phyloP scores from a whole-genome alignment of 2,329 filamentous ascomycete species.

The Dactylellina drechsleri region DNA sequence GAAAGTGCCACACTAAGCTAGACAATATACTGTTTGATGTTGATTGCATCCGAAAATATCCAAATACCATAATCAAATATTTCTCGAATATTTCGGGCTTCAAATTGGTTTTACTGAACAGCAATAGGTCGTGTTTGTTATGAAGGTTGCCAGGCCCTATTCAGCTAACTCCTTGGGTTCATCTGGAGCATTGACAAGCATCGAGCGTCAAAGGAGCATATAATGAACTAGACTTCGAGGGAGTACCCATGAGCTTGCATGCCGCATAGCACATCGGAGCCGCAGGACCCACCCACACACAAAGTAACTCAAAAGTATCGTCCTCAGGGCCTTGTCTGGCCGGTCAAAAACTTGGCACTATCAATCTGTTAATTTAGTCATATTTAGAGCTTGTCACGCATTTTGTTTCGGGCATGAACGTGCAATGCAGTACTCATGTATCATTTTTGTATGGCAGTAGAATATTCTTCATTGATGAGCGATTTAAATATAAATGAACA shows the following conservation, averaged over 20 bases:
- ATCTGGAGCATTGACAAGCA: neutral
- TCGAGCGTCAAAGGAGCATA: neutral
- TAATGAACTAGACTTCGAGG: neutral
- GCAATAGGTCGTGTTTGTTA: neutral
- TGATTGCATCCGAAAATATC: too few species aligned
- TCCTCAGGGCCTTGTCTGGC: constrained; percentile 6
- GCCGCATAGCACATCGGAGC: constrained; percentile 48
- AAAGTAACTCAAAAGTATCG: neutral
- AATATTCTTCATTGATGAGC: neutral
- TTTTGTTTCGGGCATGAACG: too few species aligned
- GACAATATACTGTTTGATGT: neutral
- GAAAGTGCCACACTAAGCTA: constrained; percentile 15
- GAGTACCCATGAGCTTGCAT: constrained; percentile 29
- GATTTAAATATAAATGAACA: too few species aligned
- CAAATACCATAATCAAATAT: constrained; percentile 14
- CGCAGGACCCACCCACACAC: constrained; percentile 19
- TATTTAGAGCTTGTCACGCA: too few species aligned
- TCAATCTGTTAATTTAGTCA: too few species aligned
- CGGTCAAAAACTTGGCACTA: neutral
- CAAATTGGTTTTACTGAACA: constrained; percentile 15
- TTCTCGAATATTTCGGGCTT: neutral
- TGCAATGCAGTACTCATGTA: too few species aligned
- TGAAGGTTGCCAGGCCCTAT: neutral
- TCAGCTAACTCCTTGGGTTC: constrained; percentile 20
- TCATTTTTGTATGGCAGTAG: neutral